Percentiles rank a stretch among this genome's conserved stretches.
phyloP scores from a whole-genome alignment of 148 eudicot genomes.

The Amaranthus hypochondriacus region DNA sequence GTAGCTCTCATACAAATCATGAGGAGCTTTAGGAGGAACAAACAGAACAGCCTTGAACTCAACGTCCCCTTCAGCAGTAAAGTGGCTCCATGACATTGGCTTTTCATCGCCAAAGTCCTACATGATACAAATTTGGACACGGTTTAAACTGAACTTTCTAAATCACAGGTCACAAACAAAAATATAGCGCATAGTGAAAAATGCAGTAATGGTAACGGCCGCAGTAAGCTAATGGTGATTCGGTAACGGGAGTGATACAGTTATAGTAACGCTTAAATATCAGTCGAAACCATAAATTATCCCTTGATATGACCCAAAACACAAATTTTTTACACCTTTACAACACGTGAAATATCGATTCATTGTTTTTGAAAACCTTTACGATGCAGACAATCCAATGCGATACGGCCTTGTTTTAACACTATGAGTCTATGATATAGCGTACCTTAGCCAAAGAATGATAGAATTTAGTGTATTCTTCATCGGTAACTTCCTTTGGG shows the following conservation, averaged over 20 bases:
- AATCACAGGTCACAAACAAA: neutral
- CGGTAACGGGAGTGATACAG: too few species aligned
- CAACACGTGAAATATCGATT: too few species aligned
- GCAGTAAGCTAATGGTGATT: too few species aligned
- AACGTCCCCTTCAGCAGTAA: constrained; percentile 96
- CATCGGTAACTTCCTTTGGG: constrained; percentile 97
- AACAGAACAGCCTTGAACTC: constrained; percentile 95
- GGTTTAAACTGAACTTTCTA: neutral
- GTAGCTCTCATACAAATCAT: constrained; percentile 94
- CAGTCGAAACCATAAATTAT: too few species aligned
- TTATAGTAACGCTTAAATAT: too few species aligned
- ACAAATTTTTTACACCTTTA: too few species aligned
- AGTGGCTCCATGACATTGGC: constrained; percentile 96
- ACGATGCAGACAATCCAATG: too few species aligned
- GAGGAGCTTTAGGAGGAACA: constrained; percentile 97
- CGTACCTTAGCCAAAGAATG: constrained; percentile 84
- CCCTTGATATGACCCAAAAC: too few species aligned
- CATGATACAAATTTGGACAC: constrained; percentile 4
- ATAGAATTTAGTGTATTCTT: constrained; percentile 92
- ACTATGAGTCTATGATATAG: too few species aligned
- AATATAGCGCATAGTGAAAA: neutral
- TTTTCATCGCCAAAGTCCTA: constrained; percentile 92
- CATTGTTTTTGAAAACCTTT: too few species aligned
- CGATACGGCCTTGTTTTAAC: too few species aligned
- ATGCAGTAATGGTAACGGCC: too few species aligned